These are phyloP conservation scores for Camellia lanceoleosa DNA, from an alignment of 148 eudicot species.

Conservation along the genomic window DNA sequence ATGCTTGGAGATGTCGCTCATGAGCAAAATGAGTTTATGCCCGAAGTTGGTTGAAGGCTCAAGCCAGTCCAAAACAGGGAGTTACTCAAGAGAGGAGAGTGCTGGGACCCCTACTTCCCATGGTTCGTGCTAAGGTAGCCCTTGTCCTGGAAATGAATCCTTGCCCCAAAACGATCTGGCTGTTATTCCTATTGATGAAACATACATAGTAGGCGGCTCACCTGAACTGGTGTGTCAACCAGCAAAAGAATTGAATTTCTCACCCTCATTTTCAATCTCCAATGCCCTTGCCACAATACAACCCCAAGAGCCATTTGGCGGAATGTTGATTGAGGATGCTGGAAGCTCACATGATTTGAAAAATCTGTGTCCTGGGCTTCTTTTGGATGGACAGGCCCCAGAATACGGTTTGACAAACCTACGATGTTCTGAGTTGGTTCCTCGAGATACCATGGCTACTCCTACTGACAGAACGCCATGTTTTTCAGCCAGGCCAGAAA, in stretches of 20 bases:
- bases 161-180: constrained; percentile 38
- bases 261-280: constrained; percentile 37
- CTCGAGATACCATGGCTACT: constrained; percentile 25
- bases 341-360: constrained; percentile 71
- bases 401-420: constrained; percentile 23
- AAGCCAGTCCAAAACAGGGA: constrained; percentile 38
- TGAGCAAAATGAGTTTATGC: constrained; percentile 27
- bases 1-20: constrained; percentile 6
- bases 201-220: constrained; percentile 22
- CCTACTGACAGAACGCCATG: constrained; percentile 30
- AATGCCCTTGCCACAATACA: constrained; percentile 35
- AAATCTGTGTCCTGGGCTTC: constrained; percentile 45
- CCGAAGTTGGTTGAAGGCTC: constrained; percentile 19
- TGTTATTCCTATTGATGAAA: constrained; percentile 35
- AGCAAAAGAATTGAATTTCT: constrained; percentile 28
- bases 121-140: constrained; percentile 69
- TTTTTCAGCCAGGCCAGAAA: constrained; percentile 37
- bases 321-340: constrained; percentile 54
- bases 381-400: constrained; percentile 34
- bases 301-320: constrained; percentile 42
- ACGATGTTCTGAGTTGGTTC: constrained; percentile 24
- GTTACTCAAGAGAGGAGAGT: constrained; percentile 69
- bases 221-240: constrained; percentile 29
- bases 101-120: constrained; percentile 74
- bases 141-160: constrained; percentile 39